These are phyloP conservation scores for Osmanthus fragrans DNA, from an alignment of 257 asterid genomes.

Conservation along the genomic window DNA sequence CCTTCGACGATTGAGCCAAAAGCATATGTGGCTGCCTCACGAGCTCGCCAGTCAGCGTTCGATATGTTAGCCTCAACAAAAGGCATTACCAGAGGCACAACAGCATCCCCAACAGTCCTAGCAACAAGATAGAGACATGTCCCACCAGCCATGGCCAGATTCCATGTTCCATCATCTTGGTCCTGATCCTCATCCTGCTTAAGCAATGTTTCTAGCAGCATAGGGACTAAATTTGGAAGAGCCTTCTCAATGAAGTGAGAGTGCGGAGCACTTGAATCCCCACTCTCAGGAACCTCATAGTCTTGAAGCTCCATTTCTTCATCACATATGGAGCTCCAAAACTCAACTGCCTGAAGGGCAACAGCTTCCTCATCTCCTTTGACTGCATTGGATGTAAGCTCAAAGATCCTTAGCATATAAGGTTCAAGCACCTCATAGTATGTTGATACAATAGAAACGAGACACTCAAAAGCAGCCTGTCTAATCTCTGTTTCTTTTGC, in stretches of 20 bases:
- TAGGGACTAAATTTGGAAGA: constrained; percentile 68
- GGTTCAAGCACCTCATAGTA: constrained; percentile 76
- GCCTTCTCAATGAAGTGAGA: constrained; percentile 76
- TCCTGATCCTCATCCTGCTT: constrained; percentile 91
- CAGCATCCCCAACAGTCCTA: constrained; percentile 74
- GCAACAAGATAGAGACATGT: constrained; percentile 81
- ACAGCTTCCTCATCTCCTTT: constrained; percentile 77
- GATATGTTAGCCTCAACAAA: constrained; percentile 68
- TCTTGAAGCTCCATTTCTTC: constrained; percentile 82
- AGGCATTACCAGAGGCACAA: constrained; percentile 80
- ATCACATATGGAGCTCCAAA: constrained; percentile 94
- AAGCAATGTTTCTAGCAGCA: constrained; percentile 79
- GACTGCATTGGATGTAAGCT: constrained; percentile 79
- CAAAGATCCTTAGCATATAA: constrained; percentile 75
- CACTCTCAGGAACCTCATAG: constrained; percentile 55
- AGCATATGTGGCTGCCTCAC: constrained; percentile 88
- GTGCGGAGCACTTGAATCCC: constrained; percentile 55
- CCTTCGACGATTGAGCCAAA: constrained; percentile 94
- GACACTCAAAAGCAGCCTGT: constrained; percentile 85
- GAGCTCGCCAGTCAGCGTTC: constrained; percentile 74
- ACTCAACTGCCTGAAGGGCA: constrained; percentile 87
- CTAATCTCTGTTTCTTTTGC: constrained; percentile 71
- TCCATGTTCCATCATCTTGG: constrained; percentile 85
- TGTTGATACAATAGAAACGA: constrained; percentile 78
- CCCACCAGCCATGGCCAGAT: constrained; percentile 91